Conservation (phyloP, 345 rosid species). For the Cardamine occulta region DNA sequence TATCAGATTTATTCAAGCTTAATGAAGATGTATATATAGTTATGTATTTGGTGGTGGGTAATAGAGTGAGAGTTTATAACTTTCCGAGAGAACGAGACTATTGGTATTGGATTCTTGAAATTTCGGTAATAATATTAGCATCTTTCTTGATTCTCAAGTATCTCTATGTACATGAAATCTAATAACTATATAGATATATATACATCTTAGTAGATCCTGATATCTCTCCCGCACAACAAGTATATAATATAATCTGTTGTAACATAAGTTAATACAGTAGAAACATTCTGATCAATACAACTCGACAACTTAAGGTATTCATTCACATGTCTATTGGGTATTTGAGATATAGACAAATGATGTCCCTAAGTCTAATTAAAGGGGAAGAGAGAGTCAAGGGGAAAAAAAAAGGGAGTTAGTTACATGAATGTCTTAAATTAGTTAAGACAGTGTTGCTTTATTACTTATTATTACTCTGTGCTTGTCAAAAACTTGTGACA, state of each 20-base stretch:
- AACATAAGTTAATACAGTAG: background rate
- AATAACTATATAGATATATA: background rate
- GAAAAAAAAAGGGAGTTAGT: constrained; percentile 26
- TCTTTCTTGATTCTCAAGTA: background rate
- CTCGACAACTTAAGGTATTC: background rate
- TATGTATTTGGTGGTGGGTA: too few relatives aligned
- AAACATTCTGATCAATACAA: background rate
- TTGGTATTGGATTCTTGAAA: too few relatives aligned
- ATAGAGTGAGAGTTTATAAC: too few relatives aligned
- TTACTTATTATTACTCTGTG: background rate
- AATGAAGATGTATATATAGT: too few relatives aligned
- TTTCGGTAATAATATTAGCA: background rate
- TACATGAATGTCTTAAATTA: constrained; percentile 37
- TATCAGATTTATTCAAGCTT: too few relatives aligned
- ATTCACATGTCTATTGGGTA: background rate
- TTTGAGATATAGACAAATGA: background rate
- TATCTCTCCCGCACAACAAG: background rate
- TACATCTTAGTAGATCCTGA: background rate
- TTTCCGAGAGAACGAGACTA: too few relatives aligned
- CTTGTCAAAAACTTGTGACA: background rate
- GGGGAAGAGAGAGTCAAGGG: constrained; percentile 39
- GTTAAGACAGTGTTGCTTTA: constrained; percentile 19
- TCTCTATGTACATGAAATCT: too few relatives aligned
- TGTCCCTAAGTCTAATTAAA: constrained; percentile 16
- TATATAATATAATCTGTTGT: background rate